Evolutionary conservation across 768 basidiomycete species (phyloP), one percentile per base, ranked within the genome.

Genomic region (Hygrophorus pudorinus): DNA sequence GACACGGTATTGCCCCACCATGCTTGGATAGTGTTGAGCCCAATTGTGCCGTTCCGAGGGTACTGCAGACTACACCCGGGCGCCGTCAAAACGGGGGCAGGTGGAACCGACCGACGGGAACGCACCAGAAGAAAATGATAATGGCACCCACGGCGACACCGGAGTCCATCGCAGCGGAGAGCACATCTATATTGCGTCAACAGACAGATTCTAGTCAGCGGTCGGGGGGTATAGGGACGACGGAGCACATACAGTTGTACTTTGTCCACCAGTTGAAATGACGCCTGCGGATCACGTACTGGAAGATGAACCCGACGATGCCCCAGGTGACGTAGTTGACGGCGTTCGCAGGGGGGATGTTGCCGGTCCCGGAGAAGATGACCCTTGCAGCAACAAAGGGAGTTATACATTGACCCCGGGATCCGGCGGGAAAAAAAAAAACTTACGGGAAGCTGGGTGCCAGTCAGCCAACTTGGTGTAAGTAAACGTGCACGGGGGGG

Each of bases 251-350:
- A 52, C 76, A 76, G 54, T 75, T 75, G 60, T 75, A 75, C 60
- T 82, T 81, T n/a, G 68, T 64, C 79, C 79, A 81, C 79, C 79
- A 81, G 1, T 74, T 70, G 61, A 79, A 77, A 50, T 81, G 66
- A 53, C 65, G 71, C 38, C 75, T 65, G 28, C 80, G 70, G 52
- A 82, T 69, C 44, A 72, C 56, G 42, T 74, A 79, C 48, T 81
- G 75, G 71, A 81, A 81, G 44, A 79, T 64, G 58, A 79, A 81
- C 11, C 78, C 79, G 32, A 79, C 70, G 41, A 80, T 72, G 1
- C 70, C 70, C 78, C 78, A 82, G 7, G 79, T 70, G 5, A 81
- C 76, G 53, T 75, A 83, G 65, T 83, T 83, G 61, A 76, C 66
- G n/a, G 79, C 78, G 16, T 63, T 72, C 32, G 81, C 81, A 8